Evolutionary conservation across 345 rosid genomes (phyloP), one percentile per base, ranked within the genome.

Genomic region (Hevea brasiliensis): DNA sequence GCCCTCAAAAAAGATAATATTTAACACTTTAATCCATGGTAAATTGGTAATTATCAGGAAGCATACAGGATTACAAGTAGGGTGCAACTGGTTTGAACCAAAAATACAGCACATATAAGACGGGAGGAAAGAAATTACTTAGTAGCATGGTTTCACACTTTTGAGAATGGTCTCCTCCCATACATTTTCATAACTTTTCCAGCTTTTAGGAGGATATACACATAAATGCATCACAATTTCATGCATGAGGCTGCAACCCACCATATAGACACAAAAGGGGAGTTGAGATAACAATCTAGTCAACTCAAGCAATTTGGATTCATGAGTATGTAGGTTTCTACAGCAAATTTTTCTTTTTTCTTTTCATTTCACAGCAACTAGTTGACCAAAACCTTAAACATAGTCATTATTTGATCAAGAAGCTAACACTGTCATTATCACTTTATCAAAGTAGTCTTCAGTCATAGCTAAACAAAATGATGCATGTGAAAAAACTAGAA

Each of bases 1-100:
- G 15, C 56, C 47, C 14, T 71, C 47, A 62, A 24, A 61, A 54
- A 42, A 67, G 13, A 67, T 12, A 47, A 47, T 41, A 47, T 42
- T 32, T 23, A 57, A 68, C 26, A 40, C 47, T 69, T 65, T 21
- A 64, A 69, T 65, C 55, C n/a, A 21, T 61, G 37, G 17, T 50
- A 7, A 3, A 18, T 50, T 18, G 9, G 53, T 61, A 42, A 61
- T 21, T 55, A 73, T 56, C 10, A 8, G 54, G 62, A 70, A 54
- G 61, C 15, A 70, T 29, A 44, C 23, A 42, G 15, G 20, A 37
- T 15, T 14, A 21, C 4, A 57, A 18, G 1, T 35, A 13, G 17
- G 51, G 13, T 5, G 26, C 5, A 67, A 51, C 18, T 27, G 40
- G 45, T 1, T 53, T 45, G 65, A 58, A 41, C 44, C 24, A 60